Percentiles rank a stretch among this genome's conserved stretches.
These are phyloP conservation scores for Teratosphaeria epicoccoides DNA, from an alignment of 2,329 filamentous ascomycete species.

Conservation along the genomic window DNA sequence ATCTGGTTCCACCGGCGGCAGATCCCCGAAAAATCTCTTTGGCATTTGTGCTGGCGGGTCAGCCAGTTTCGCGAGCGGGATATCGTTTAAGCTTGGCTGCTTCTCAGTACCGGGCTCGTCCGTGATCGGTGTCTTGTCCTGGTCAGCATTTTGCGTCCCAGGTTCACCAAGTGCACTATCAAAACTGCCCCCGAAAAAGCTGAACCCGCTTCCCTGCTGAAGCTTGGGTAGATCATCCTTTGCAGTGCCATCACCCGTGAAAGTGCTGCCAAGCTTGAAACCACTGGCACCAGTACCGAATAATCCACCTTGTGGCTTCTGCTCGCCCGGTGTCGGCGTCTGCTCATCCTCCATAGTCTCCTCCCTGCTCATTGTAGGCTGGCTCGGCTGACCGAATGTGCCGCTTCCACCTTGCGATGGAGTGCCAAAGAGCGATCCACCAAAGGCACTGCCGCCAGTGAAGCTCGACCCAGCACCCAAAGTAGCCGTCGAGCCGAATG, in stretches of 20 bases:
- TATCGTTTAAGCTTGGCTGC: conserved; percentile 22
- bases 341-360: conserved; percentile 14
- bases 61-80: conserved; percentile 27
- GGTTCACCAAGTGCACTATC: conserved; percentile 23
- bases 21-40: not conserved
- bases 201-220: conserved; percentile 15
- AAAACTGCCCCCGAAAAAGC: conserved; percentile 25
- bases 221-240: conserved; percentile 50
- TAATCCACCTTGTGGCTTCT: conserved; percentile 9
- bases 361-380: conserved; percentile 13
- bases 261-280: conserved; percentile 59
- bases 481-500: conserved; percentile 17
- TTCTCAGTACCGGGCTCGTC: conserved; percentile 27
- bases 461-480: conserved; percentile 10
- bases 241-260: conserved; percentile 25
- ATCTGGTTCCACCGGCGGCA: conserved; percentile 11
- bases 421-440: conserved; percentile 16
- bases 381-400: conserved; percentile 12
- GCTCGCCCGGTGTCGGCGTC: conserved; percentile 4
- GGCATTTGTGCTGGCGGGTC: conserved; percentile 10
- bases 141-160: conserved; percentile 23
- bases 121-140: conserved; percentile 24
- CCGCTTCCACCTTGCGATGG: conserved; percentile 11
- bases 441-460: conserved; percentile 12
- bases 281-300: conserved; percentile 30